Evolutionary conservation across 139 green algal species (phyloP), one percentile per base, ranked within the genome.

Genomic region (Chlamydomonas eustigma): DNA sequence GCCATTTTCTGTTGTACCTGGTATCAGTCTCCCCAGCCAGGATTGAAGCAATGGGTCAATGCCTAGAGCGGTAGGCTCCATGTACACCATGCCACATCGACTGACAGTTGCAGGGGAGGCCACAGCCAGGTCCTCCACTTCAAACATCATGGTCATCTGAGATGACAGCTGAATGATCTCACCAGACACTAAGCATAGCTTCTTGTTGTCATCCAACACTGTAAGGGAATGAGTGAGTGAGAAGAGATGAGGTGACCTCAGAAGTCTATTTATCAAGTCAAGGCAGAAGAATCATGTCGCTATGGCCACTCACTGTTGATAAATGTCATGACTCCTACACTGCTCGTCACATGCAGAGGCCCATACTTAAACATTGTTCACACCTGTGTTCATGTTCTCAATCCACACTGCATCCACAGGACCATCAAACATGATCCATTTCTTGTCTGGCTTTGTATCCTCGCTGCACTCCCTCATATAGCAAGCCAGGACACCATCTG

Each of bases 71-170:
- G 75, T 78, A 34, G 91, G 90, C 76, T 96, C 91, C 86, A 96
- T 89, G 84, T 94, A 95, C 25, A 94, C 88, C 90, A 94, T 94
- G 76, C 90, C 90, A 73, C 89, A 93, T 50, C 89, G 87, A 2
- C 33, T 58, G 28, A 95, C 90, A 33, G 90, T 95, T 30, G 90
- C 90, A 28, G 90, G 90, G 2, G 86, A 92, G 4, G 90, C 90
- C 24, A 94, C 88, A 1, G 81, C 84, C 24, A 90, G 78, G 73
- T 92, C 84, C 76, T 92, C 85, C 25, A 92, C 82, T 81, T 95
- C 90, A 76, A 95, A 95, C 89, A 95, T 95, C 90, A 95, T 95
- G 31, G 90, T 94, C 90, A 95, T 95, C 8, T 70, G 37, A 4
- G 77, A 4, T n/a, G 83, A 86, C 70, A 95, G 82, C 86, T 91